Conservation (phyloP, 2,329 filamentous ascomycete species). For the Phoma sp. region DNA sequence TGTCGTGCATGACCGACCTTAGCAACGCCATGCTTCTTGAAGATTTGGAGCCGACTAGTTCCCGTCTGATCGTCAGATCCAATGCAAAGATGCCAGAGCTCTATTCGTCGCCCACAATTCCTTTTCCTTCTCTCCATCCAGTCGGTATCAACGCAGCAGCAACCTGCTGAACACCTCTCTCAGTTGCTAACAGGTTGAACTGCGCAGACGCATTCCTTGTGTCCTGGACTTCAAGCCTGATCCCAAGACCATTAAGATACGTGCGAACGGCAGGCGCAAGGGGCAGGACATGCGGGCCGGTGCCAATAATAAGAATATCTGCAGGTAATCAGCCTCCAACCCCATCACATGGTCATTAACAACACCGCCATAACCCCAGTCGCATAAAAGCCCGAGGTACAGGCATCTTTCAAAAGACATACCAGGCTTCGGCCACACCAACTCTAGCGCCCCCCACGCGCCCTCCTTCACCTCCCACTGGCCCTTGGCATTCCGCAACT, state of each 20-base stretch:
- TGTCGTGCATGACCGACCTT: too few species aligned
- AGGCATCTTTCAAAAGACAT: slow-evolving; percentile 40
- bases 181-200: slow-evolving; percentile 94
- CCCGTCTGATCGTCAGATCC: too few species aligned
- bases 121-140: slow-evolving; percentile 68
- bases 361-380: background rate
- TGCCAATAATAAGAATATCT: slow-evolving; percentile 90
- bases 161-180: slow-evolving; percentile 82
- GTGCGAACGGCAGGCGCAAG: slow-evolving; percentile 76
- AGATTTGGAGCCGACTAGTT: too few species aligned
- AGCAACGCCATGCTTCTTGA: too few species aligned
- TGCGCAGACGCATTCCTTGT: slow-evolving; percentile 93
- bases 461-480: slow-evolving; percentile 77
- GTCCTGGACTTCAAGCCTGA: slow-evolving; percentile 86
- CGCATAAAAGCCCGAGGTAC: background rate
- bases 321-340: slow-evolving; percentile 16
- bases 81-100: too few species aligned
- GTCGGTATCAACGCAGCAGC: slow-evolving; percentile 87
- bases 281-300: slow-evolving; percentile 76
- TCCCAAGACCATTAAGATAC: slow-evolving; percentile 76
- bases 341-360: background rate
- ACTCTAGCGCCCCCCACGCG: slow-evolving; percentile 75
- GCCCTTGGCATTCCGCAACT: slow-evolving; percentile 74
- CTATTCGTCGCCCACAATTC: slow-evolving; percentile 11
- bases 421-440: slow-evolving; percentile 91